Percentiles rank a stretch among this genome's conserved stretches.
Conservation (phyloP, 2,329 filamentous ascomycete species). For the Chaetomium sp. region DNA sequence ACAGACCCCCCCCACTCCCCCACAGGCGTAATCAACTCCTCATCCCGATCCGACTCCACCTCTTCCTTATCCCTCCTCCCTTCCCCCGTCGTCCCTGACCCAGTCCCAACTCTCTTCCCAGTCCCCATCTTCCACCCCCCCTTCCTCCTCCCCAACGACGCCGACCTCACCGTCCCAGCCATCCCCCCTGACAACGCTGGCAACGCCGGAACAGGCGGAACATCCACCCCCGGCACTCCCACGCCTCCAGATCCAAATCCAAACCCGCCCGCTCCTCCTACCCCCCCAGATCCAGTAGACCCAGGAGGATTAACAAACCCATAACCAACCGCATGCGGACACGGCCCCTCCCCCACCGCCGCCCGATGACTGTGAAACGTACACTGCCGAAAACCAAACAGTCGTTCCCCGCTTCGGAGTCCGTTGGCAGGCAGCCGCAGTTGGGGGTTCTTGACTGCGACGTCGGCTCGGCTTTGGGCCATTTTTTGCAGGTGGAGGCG, state of each 20-base stretch:
- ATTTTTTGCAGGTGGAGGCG: constrained; percentile 47
- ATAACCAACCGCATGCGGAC: constrained; percentile 35
- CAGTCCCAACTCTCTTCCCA: too few species aligned
- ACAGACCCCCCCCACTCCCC: constrained; percentile 12
- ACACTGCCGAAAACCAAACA: constrained; percentile 55
- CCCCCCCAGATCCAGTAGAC: too few species aligned
- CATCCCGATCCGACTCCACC: constrained; percentile 15
- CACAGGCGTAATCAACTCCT: constrained; percentile 17
- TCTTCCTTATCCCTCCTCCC: constrained; percentile 8
- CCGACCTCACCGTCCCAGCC: too few species aligned
- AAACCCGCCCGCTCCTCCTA: too few species aligned
- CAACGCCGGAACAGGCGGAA: too few species aligned
- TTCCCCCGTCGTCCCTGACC: too few species aligned
- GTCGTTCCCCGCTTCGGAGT: constrained; percentile 49
- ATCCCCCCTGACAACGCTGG: too few species aligned
- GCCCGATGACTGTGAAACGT: constrained; percentile 55
- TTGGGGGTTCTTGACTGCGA: constrained; percentile 55
- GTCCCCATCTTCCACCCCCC: too few species aligned
- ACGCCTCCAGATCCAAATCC: too few species aligned
- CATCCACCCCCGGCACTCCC: too few species aligned
- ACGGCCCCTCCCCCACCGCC: constrained; percentile 47
- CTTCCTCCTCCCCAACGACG: too few species aligned
- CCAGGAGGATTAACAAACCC: neutral
- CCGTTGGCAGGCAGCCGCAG: constrained; percentile 51
- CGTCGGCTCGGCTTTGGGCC: constrained; percentile 42